Evolutionary conservation across 1,284 basidiomycete species (phyloP).

Genomic region (Ceratobasidium sp.): DNA sequence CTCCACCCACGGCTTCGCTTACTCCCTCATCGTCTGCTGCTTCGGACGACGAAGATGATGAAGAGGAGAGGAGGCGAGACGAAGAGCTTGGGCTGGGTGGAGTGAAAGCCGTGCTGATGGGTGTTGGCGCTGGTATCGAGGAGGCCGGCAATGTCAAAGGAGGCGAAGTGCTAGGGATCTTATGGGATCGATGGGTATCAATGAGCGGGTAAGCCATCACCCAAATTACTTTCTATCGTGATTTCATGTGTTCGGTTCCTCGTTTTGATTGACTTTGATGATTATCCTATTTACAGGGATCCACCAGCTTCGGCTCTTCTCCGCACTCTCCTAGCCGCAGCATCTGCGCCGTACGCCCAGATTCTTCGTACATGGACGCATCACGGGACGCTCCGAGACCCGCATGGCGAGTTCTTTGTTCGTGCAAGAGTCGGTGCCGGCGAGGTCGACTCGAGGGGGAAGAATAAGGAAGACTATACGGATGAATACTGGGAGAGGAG

Average conservation of each 20-base stretch:
- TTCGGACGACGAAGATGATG: slow-evolving; percentile 68
- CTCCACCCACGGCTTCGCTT: slow-evolving; percentile 45
- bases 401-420: slow-evolving; percentile 87
- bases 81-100: slow-evolving; percentile 88
- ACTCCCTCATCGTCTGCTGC: slow-evolving; percentile 57
- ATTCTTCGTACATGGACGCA: slow-evolving; percentile 89
- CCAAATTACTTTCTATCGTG: too few species aligned
- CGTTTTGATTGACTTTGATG: slow-evolving; percentile 11
- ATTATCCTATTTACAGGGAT: slow-evolving; percentile 63
- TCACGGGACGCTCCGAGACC: slow-evolving; percentile 85
- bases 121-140: slow-evolving; percentile 64
- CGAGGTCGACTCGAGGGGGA: slow-evolving; percentile 88
- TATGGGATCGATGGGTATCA: slow-evolving; percentile 86
- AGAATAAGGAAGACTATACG: slow-evolving; percentile 91
- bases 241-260: too few species aligned
- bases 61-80: slow-evolving; percentile 80
- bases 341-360: slow-evolving; percentile 87
- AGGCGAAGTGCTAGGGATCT: slow-evolving; percentile 89
- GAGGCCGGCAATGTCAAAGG: slow-evolving; percentile 80
- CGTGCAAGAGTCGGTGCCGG: slow-evolving; percentile 54
- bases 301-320: slow-evolving; percentile 88
- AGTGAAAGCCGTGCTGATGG: slow-evolving; percentile 81
- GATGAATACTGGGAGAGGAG: slow-evolving; percentile 97
- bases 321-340: slow-evolving; percentile 78
- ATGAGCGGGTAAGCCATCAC: slow-evolving; percentile 74